These are phyloP conservation scores for Trametes coccinea DNA, from an alignment of 768 basidiomycete genomes.

Conservation along the genomic window DNA sequence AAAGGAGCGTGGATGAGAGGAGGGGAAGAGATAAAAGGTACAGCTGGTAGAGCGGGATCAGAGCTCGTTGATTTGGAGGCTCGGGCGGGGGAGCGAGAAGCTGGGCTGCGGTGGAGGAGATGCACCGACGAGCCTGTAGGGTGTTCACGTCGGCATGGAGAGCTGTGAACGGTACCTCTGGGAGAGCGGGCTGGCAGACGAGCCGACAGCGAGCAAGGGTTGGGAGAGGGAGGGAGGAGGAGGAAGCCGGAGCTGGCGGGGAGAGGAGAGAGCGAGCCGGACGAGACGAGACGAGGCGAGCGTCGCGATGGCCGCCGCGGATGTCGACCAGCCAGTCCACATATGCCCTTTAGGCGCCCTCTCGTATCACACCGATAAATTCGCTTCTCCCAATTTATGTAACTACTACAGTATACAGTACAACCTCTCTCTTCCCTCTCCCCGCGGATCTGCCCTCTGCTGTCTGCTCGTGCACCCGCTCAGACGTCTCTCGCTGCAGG, in stretches of 20 bases:
- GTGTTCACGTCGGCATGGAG: constrained; percentile 10
- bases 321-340: constrained; percentile 13
- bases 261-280: constrained; percentile 7
- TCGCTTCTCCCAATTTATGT: constrained; percentile 13
- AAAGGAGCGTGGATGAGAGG: constrained; percentile 28
- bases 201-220: neutral
- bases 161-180: neutral
- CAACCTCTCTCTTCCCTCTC: neutral
- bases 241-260: neutral
- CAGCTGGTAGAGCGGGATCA: constrained; percentile 12
- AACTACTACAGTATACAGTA: neutral
- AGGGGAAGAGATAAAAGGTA: constrained; percentile 20
- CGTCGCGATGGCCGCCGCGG: constrained; percentile 17
- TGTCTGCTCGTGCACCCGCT: too few species aligned
- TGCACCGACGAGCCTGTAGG: neutral
- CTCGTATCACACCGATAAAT: constrained; percentile 18
- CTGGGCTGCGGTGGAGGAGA: neutral
- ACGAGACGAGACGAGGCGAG: neutral
- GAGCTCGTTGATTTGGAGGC: constrained; percentile 23
- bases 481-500: too few species aligned
- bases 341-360: constrained; percentile 1
- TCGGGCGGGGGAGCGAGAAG: neutral
- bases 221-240: constrained; percentile 7
- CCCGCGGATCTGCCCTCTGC: too few species aligned
- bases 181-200: neutral